These are phyloP conservation scores for Ogataea allantospora DNA, from an alignment of 805 yeast species.

Conservation along the genomic window DNA sequence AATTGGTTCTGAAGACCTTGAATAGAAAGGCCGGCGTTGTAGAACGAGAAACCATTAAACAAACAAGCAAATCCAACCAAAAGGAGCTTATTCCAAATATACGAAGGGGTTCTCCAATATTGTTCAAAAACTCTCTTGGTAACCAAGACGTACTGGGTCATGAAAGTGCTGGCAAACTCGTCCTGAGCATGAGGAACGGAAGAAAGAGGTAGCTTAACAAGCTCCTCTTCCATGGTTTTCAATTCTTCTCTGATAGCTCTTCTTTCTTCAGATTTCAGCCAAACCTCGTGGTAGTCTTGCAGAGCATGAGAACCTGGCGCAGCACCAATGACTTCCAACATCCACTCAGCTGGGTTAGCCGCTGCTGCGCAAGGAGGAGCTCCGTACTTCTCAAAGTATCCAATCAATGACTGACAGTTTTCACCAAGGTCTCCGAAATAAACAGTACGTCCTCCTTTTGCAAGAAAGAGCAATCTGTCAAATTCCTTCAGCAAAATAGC, in stretches of 20 bases:
- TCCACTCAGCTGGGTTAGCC: conserved; percentile 90
- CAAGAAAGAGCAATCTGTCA: conserved; percentile 70
- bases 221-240: conserved; percentile 60
- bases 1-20: conserved; percentile 81
- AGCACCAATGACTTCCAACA: conserved; percentile 82
- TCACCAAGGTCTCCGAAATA: conserved; percentile 74
- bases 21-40: conserved; percentile 57
- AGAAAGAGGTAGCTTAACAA: conserved; percentile 37
- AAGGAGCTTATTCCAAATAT: conserved; percentile 54
- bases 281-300: conserved; percentile 72
- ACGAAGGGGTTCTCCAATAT: conserved; percentile 63
- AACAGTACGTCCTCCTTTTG: conserved; percentile 69
- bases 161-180: conserved; percentile 44
- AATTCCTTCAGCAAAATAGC: conserved; percentile 75
- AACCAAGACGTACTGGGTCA: conserved; percentile 43
- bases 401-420: conserved; percentile 51
- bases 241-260: conserved; percentile 58
- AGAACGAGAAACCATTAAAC: conserved; percentile 69
- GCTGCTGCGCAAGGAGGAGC: conserved; percentile 63
- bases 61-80: conserved; percentile 54
- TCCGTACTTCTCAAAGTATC: conserved; percentile 66
- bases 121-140: conserved; percentile 55
- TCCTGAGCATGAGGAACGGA: conserved; percentile 32
- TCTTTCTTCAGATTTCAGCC: conserved; percentile 70
- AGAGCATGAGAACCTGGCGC: conserved; percentile 76